These are phyloP conservation scores for Sextonia rubra DNA, from an alignment of 164 flowering plant genomes.

Conservation along the genomic window DNA sequence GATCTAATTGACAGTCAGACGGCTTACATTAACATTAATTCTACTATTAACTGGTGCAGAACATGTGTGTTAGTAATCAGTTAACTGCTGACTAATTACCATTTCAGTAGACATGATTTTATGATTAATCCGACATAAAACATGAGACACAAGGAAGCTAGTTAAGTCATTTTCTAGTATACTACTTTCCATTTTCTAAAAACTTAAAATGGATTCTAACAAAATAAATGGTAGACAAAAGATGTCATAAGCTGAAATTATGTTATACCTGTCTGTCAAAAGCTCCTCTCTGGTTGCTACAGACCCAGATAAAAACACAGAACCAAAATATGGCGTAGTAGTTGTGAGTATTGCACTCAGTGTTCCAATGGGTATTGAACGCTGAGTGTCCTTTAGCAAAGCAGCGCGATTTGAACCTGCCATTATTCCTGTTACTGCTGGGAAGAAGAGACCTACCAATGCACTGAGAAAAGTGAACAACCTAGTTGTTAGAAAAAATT, in stretches of 20 bases:
- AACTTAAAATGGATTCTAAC: neutral
- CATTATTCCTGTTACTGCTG: constrained; percentile 99
- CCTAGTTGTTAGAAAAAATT: constrained; percentile 12
- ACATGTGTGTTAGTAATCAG: no score
- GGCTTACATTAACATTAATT: no score
- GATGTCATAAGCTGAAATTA: neutral
- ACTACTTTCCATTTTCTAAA: neutral
- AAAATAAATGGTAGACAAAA: neutral
- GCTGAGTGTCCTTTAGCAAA: constrained; percentile 85
- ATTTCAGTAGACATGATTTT: no score
- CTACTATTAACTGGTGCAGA: no score
- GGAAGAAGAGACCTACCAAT: constrained; percentile 95
- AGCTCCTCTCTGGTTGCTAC: constrained; percentile 83
- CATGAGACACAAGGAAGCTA: neutral
- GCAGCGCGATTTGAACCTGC: constrained; percentile 99
- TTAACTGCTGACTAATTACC: no score
- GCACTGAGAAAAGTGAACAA: constrained; percentile 46
- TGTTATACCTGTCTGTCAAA: constrained; percentile 78
- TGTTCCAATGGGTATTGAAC: constrained; percentile 94
- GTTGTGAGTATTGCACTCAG: constrained; percentile 86
- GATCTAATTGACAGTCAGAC: no score
- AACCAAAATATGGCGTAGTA: constrained; percentile 55
- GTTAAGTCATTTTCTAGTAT: neutral
- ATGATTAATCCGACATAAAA: no score
- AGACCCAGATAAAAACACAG: constrained; percentile 87